Conservation (phyloP, 176 grass and related monocot species). For the Chrysopogon serrulatus region DNA sequence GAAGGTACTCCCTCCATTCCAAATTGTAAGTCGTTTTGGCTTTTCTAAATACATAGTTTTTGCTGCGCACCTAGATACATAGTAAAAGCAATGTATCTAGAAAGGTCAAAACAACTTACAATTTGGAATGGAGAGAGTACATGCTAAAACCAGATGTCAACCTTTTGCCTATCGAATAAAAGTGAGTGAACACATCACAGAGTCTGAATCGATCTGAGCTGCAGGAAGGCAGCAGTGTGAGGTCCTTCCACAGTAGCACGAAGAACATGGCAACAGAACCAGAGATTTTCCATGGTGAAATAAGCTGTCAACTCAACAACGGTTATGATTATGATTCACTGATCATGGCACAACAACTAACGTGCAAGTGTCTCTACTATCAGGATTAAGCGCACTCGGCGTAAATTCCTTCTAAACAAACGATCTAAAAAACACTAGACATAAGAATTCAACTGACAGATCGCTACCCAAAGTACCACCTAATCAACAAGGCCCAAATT, state of each 20-base stretch:
- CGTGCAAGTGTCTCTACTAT: neutral
- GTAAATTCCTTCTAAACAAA: neutral
- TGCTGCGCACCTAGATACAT: no score
- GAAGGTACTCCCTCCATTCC: no score
- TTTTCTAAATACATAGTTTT: no score
- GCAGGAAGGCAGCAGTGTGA: neutral
- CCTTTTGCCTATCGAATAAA: neutral
- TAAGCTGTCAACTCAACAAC: neutral
- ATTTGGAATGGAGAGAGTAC: no score
- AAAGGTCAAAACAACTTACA: no score
- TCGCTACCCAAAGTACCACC: neutral
- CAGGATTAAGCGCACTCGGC: neutral
- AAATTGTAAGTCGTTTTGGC: no score
- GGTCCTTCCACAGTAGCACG: neutral
- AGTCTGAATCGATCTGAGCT: neutral
- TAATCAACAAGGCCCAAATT: neutral
- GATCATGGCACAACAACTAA: neutral
- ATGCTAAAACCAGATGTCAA: no score
- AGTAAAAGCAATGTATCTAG: no score
- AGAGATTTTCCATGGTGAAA: neutral
- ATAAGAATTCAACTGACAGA: neutral
- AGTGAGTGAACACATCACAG: neutral
- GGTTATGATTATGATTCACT: neutral
- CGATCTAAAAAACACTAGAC: neutral
- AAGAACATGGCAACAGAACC: neutral